These are phyloP conservation scores for Teratosphaeria pseudoeucalypti DNA, from an alignment of 2,329 filamentous ascomycete genomes.

Conservation along the genomic window DNA sequence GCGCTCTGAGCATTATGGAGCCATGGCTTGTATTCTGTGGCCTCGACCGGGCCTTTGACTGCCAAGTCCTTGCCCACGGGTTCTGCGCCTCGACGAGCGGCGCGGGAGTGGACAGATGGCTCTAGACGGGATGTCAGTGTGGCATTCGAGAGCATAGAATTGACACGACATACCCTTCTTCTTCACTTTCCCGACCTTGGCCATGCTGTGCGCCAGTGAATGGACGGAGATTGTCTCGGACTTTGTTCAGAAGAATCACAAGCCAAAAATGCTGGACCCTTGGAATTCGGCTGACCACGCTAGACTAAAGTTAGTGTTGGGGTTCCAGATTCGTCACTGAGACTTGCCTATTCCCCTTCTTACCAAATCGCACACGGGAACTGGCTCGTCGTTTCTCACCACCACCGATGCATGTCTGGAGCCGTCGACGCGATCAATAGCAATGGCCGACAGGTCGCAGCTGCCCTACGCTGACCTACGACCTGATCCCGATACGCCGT, in stretches of 20 bases:
- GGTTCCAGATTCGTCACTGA: neutral
- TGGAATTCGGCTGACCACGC: neutral
- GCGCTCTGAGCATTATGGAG: slow-evolving; percentile 59
- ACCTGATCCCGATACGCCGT: neutral
- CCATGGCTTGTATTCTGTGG: slow-evolving; percentile 48
- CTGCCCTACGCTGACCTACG: slow-evolving; percentile 8
- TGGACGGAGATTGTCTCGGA: neutral
- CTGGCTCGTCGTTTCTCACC: neutral
- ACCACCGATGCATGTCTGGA: neutral
- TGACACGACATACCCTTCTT: slow-evolving; percentile 27
- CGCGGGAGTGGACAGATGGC: slow-evolving; percentile 60
- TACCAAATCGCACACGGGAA: neutral
- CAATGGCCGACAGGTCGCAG: slow-evolving; percentile 15
- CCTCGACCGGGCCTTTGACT: slow-evolving; percentile 37
- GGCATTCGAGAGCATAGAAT: neutral
- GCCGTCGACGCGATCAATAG: neutral
- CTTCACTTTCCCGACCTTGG: slow-evolving; percentile 38
- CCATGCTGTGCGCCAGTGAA: slow-evolving; percentile 22
- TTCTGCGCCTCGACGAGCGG: slow-evolving; percentile 61
- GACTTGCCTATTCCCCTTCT: neutral
- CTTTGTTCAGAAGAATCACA: neutral
- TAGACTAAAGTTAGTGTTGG: neutral
- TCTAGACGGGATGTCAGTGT: slow-evolving; percentile 29
- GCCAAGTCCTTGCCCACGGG: slow-evolving; percentile 39
- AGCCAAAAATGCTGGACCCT: neutral